phyloP scores from a whole-genome alignment of 2,329 filamentous ascomycete genomes.

The Pseudocercospora pini-densiflorae region DNA sequence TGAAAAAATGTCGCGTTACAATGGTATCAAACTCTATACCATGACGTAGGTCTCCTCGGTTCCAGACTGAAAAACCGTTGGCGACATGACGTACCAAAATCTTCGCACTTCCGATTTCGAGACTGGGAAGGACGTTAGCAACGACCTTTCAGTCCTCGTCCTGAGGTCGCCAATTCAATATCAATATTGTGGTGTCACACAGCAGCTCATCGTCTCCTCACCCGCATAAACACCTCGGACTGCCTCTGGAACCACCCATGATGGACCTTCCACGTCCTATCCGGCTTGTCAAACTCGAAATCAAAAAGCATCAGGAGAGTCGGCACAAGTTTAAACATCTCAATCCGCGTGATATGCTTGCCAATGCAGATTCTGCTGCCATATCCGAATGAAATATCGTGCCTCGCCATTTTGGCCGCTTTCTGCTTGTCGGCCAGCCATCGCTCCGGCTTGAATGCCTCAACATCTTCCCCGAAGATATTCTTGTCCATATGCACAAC shows the following conservation, averaged over 20 bases:
- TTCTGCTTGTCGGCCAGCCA: slow-evolving; percentile 8
- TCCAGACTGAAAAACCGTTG: too few relatives aligned
- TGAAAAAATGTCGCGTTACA: too few relatives aligned
- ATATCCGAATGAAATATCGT: slow-evolving; percentile 15
- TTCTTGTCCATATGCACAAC: slow-evolving; percentile 10
- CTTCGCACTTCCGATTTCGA: too few relatives aligned
- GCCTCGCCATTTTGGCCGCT: slow-evolving; percentile 11
- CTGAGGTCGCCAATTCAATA: too few relatives aligned
- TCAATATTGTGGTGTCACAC: background rate
- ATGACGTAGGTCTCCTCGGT: too few relatives aligned
- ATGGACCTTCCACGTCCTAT: slow-evolving; percentile 18
- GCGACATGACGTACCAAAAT: too few relatives aligned
- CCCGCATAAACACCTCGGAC: slow-evolving; percentile 8
- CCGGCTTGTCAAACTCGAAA: slow-evolving; percentile 11
- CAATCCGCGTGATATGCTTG: slow-evolving; percentile 16
- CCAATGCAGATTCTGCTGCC: slow-evolving; percentile 18
- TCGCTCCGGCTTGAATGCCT: slow-evolving; percentile 14
- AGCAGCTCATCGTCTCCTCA: background rate
- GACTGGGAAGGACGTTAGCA: too few relatives aligned
- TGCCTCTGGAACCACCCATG: slow-evolving; percentile 18
- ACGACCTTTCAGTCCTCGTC: too few relatives aligned
- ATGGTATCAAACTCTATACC: too few relatives aligned
- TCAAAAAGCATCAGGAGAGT: slow-evolving; percentile 12
- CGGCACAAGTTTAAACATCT: slow-evolving; percentile 18
- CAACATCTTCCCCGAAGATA: slow-evolving; percentile 16